Evolutionary conservation across 2,329 filamentous ascomycete genomes (phyloP).

Genomic region (Microcera coccophila): DNA sequence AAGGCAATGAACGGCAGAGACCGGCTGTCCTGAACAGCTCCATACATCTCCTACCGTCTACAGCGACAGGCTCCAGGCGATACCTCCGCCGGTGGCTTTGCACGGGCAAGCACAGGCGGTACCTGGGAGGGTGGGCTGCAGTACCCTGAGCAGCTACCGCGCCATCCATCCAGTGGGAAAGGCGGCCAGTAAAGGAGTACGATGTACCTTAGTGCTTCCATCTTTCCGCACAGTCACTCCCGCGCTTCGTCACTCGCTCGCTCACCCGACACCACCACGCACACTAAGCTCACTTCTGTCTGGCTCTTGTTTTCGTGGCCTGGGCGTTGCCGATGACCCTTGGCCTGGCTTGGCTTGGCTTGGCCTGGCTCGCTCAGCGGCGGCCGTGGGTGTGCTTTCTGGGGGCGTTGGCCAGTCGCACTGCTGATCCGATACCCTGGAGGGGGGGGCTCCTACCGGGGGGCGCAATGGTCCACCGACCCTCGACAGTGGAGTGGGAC

Average conservation of each 20-base stretch:
- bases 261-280: background rate
- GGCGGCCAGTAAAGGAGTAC: no score
- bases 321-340: slow-evolving; percentile 9
- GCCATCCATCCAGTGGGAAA: background rate
- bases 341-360: slow-evolving; percentile 16
- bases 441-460: slow-evolving; percentile 18
- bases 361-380: slow-evolving; percentile 11
- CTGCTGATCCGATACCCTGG: slow-evolving; percentile 19
- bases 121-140: background rate
- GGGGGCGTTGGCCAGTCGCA: slow-evolving; percentile 18
- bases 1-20: background rate
- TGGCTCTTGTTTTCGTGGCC: slow-evolving; percentile 6
- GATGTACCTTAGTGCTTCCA: no score
- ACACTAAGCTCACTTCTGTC: background rate
- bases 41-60: background rate
- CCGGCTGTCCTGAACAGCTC: background rate
- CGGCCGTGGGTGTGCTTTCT: slow-evolving; percentile 28
- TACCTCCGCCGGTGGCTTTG: background rate
- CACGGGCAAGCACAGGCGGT: background rate
- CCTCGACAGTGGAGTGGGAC: slow-evolving; percentile 5
- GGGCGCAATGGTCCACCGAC: slow-evolving; percentile 20
- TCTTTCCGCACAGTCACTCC: no score
- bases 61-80: background rate
- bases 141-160: background rate
- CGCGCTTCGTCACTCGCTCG: background rate